Evolutionary conservation across 2,329 filamentous ascomycete genomes (phyloP).

Genomic region (Pseudohalonectria lignicola): DNA sequence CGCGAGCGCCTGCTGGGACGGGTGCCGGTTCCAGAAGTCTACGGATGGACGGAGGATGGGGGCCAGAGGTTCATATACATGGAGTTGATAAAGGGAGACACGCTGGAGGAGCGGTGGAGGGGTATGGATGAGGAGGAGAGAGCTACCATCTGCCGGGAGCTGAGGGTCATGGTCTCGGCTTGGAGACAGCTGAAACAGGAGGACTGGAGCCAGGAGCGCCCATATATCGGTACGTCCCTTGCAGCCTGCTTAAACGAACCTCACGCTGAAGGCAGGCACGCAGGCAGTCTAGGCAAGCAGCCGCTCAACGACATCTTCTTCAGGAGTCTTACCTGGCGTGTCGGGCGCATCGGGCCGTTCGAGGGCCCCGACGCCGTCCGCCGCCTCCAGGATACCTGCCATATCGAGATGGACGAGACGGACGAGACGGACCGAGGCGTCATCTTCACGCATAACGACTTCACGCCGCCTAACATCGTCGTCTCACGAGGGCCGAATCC

Average conservation of each 20-base stretch:
- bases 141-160: conserved; percentile 9
- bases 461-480: conserved; percentile 21
- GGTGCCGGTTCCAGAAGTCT: conserved; percentile 11
- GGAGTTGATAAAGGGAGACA: conserved; percentile 10
- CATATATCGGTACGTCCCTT: conserved; percentile 2
- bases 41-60: conserved; percentile 10
- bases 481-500: conserved; percentile 11
- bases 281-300: conserved; percentile 7
- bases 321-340: conserved; percentile 11
- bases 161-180: conserved; percentile 7
- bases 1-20: conserved; percentile 3
- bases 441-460: conserved; percentile 21
- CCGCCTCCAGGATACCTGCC: conserved; percentile 10
- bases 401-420: conserved; percentile 11
- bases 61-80: conserved; percentile 16
- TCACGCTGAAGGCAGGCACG: conserved; percentile 4
- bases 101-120: conserved; percentile 9
- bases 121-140: conserved; percentile 6
- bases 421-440: conserved; percentile 14
- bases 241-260: too few relatives aligned
- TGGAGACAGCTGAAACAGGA: conserved; percentile 8
- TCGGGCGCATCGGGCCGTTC: too few relatives aligned
- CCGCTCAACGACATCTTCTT: conserved; percentile 13
- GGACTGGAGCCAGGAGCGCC: too few relatives aligned
- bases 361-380: background rate